Base-by-base conservation (phyloP, 2,329 filamentous ascomycete species). In the Aspergillus udagawae region DNA sequence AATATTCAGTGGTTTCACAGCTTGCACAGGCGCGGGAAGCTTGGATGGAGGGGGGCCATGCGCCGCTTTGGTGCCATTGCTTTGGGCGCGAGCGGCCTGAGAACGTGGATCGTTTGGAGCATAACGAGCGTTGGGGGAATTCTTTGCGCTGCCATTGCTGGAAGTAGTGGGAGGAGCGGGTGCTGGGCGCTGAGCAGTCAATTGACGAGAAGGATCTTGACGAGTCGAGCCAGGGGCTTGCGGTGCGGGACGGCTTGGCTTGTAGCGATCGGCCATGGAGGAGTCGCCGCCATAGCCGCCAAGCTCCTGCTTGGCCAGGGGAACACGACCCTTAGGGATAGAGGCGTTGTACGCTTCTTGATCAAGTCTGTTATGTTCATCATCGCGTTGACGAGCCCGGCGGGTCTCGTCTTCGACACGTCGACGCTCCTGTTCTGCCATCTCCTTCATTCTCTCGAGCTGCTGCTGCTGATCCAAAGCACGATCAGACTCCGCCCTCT, bases 261-360 rank as follows among this genome's bases (percentile, higher is more conserved):
- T 96, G 75, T 92, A 97, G 60, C 91, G 85, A 57, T 66, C 72
- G 58, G 73, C 69, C 59, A 64, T 66, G n/a, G 80, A 74, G 65
- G 78, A 73, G 57, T 80, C 80, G 48, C 82, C 80, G 42, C 84
- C 82, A 60, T 85, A 89, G 32, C 87, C 87, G 56, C 90, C 91
- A 64, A 97, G 78, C 73, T 97, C 94, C 75, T 97, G 92, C 73
- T 97, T 91, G 32, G 92, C 92, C 63, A 94, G 69, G 2, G 91
- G 90, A 10, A 86, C 78, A 71, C 90, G 91, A 61, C 83, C 87
- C 79, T 96, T 89, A 32, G 92, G 93, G 58, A 97, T 78, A 25
- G 90, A 91, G 38, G 91, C 89, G 73, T 97, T 96, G 75, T 96
- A 97, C 20, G 86, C 90, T 70, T 94, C 92, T 65, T 90, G 81